Evolutionary conservation across 108 stramenopile species (phyloP).

Genomic region (Fragilaria radians): DNA sequence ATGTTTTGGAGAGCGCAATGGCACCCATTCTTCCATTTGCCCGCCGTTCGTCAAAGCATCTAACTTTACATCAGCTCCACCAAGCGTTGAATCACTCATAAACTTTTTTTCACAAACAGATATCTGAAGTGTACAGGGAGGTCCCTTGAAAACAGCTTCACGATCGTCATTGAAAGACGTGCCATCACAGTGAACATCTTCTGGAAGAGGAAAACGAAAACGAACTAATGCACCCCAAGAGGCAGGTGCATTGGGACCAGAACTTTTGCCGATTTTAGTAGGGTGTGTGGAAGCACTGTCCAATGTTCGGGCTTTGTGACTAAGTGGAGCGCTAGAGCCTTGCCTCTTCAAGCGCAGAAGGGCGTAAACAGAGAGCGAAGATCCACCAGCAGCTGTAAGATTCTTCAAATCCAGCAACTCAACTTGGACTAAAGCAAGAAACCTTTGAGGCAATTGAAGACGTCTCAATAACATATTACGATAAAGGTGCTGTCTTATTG

Average conservation of each 20-base stretch:
- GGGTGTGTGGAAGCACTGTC: slow-evolving; percentile 68
- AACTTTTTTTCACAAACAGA: slow-evolving; percentile 88
- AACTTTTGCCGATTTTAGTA: slow-evolving; percentile 66
- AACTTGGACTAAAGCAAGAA: slow-evolving; percentile 86
- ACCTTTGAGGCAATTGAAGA: slow-evolving; percentile 80
- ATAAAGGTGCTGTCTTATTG: slow-evolving; percentile 71
- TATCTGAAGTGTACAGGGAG: slow-evolving; percentile 72
- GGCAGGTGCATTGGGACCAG: slow-evolving; percentile 83
- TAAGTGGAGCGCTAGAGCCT: slow-evolving; percentile 58
- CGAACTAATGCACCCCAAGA: slow-evolving; percentile 85
- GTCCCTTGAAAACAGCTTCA: slow-evolving; percentile 80
- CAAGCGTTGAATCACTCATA: slow-evolving; percentile 69
- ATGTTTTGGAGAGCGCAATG: slow-evolving; percentile 59
- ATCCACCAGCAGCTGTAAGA: slow-evolving; percentile 84
- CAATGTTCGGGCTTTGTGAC: slow-evolving; percentile 67
- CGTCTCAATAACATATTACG: slow-evolving; percentile 79
- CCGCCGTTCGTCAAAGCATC: slow-evolving; percentile 69
- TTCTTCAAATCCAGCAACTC: slow-evolving; percentile 93
- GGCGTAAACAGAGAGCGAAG: slow-evolving; percentile 72
- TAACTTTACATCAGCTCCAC: slow-evolving; percentile 70
- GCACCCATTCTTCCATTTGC: slow-evolving; percentile 88
- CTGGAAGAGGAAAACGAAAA: slow-evolving; percentile 81
- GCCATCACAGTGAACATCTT: slow-evolving; percentile 65
- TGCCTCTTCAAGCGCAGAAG: slow-evolving; percentile 68
- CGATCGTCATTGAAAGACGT: slow-evolving; percentile 61